Conservation (phyloP, 345 rosid species). For the Camelina sativa region DNA sequence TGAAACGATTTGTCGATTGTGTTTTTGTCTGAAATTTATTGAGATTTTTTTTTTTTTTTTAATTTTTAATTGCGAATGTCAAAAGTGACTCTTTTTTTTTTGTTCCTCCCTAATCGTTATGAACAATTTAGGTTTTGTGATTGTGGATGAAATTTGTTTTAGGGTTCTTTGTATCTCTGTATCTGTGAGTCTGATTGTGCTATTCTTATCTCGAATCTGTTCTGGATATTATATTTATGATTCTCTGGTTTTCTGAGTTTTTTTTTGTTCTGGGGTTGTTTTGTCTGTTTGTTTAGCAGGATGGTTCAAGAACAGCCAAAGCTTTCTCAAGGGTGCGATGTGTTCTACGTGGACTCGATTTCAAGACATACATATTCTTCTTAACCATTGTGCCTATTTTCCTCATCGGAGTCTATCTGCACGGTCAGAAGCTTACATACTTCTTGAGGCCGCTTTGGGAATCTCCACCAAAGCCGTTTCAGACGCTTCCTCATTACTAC, state of each 20-base stretch:
- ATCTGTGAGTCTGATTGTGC: not conserved
- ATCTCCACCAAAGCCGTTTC: conserved; percentile 40
- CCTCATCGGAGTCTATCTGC: conserved; percentile 39
- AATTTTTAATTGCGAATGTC: conserved; percentile 5
- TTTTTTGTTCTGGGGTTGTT: not conserved
- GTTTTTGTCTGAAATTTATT: conserved; percentile 6
- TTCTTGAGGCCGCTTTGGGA: conserved; percentile 47
- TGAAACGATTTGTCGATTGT: conserved; percentile 6
- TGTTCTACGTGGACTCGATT: conserved; percentile 42
- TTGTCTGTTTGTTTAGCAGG: not conserved
- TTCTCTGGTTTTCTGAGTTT: not conserved
- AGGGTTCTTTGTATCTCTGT: conserved; percentile 21
- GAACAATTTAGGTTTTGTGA: conserved; percentile 6
- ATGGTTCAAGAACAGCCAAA: conserved; percentile 42
- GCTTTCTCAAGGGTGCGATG: conserved; percentile 45
- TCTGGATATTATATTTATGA: not conserved
- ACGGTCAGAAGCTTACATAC: conserved; percentile 42
- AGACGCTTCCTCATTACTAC: conserved; percentile 75
- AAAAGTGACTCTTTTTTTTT: not conserved
- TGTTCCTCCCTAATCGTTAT: not conserved
- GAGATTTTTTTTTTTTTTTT: not conserved
- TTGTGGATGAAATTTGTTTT: conserved; percentile 1
- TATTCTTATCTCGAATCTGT: conserved; percentile 2
- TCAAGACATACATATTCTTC: conserved; percentile 39
- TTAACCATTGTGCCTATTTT: conserved; percentile 34